Evolutionary conservation across 2,329 filamentous ascomycete species (phyloP), one percentile per base, ranked within the genome.

Genomic region (Huntiella decipiens): DNA sequence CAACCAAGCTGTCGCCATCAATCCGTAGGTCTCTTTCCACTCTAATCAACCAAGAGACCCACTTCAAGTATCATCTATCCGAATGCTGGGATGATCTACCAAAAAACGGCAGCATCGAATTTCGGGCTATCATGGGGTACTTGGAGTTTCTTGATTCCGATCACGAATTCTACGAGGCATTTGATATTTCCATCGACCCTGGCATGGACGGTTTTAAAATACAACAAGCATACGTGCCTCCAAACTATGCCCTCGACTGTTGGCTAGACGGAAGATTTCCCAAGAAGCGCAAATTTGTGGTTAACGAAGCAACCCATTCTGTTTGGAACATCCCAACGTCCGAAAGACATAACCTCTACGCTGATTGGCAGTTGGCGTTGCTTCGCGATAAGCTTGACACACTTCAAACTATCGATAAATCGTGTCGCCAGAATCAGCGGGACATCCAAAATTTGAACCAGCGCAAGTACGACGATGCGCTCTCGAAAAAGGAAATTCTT

Each of bases 401-500:
- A 0, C 57, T 79, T 15, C 50, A 57, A 0, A 54, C 56, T 0
- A 50, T 63, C 0, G 63, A 61, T 0, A 49, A 57, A 3, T 54
- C 60, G 1, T 70, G 66, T 51, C 65, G 74, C 43, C 45, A 56
- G 0, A 56, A 57, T 3, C 63, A 70, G 8, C 53, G 58, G 0
- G 55, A 57, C 4, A 53, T 76, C 1, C 58, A 64, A 1, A 60
- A 58, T 2, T 56, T 75, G 0, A 65, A 65, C 15, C 61, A 58
- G 4, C 61, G 71, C 38, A 60, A 53, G 2, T 62, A 66, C 15
- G 58, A 61, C 0, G 46, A 54, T 0, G 61, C 67, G 0, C 62
- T 83, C 2, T 57, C 59, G n/a, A 55, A 53, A 0, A 79, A 73
- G 53, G 63, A 68, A 1, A 66, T 86, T 10, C 76, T 86, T 38